These are phyloP conservation scores for Penicillium sp. DNA, from an alignment of 2,329 filamentous ascomycete genomes.

Conservation along the genomic window DNA sequence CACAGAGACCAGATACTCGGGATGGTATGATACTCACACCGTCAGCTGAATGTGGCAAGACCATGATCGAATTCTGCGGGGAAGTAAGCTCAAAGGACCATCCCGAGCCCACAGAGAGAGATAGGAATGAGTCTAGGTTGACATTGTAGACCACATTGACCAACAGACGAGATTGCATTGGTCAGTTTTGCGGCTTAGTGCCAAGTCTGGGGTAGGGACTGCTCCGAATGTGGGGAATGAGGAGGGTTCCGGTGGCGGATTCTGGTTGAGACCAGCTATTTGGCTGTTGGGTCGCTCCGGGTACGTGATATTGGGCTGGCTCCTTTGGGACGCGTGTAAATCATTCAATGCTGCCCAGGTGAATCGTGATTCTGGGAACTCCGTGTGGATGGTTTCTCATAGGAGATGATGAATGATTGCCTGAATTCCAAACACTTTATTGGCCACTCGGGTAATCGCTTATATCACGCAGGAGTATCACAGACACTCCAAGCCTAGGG, in stretches of 20 bases:
- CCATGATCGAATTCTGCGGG: neutral
- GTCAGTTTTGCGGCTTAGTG: neutral
- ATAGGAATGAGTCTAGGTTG: neutral
- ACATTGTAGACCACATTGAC: neutral
- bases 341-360: too few relatives aligned
- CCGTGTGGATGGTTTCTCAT: too few relatives aligned
- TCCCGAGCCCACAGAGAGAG: neutral
- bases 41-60: neutral
- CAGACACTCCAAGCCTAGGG: too few relatives aligned
- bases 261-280: neutral
- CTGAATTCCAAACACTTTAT: too few relatives aligned
- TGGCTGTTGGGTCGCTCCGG: neutral
- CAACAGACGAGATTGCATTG: neutral
- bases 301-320: too few relatives aligned
- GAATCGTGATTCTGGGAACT: too few relatives aligned
- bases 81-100: neutral
- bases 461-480: too few relatives aligned
- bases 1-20: neutral
- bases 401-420: too few relatives aligned
- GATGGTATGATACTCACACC: neutral
- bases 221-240: neutral
- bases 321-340: too few relatives aligned
- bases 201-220: conserved; percentile 1
- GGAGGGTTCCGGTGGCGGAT: conserved; percentile 1
- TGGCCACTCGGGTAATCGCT: too few relatives aligned